A percentile compares a stretch with the other conserved stretches of the same genome.
These are phyloP conservation scores for Leishmania turanica DNA, from an alignment of 208 protist genomes.

Conservation along the genomic window DNA sequence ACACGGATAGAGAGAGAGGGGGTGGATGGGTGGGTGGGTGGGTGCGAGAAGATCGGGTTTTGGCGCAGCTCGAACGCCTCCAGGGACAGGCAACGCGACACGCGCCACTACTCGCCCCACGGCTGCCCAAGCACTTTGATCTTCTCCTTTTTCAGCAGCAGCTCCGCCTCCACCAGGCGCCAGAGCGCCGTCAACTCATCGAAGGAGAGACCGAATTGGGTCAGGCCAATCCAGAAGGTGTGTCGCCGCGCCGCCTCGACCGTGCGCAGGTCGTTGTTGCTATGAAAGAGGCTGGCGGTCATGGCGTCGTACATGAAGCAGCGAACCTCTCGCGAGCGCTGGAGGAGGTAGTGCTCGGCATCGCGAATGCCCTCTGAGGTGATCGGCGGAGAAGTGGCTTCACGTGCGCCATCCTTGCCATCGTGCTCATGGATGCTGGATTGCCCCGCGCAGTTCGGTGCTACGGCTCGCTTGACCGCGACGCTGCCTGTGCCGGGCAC, in stretches of 20 bases:
- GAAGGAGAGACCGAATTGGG: slow-evolving; percentile 44
- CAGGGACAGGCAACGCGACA: neutral
- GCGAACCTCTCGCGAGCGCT: slow-evolving; percentile 49
- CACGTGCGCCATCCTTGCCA: neutral
- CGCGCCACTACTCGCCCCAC: slow-evolving; percentile 38
- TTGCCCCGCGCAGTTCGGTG: neutral
- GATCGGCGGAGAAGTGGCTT: neutral
- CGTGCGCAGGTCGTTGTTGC: slow-evolving; percentile 38
- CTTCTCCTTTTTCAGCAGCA: slow-evolving; percentile 68
- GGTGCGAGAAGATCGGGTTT: neutral
- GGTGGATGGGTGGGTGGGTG: no score
- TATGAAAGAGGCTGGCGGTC: slow-evolving; percentile 68
- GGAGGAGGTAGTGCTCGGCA: slow-evolving; percentile 41
- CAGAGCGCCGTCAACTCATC: slow-evolving; percentile 55
- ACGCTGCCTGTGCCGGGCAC: neutral
- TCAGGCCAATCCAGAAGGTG: slow-evolving; percentile 42
- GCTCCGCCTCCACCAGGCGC: slow-evolving; percentile 67
- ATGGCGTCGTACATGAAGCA: slow-evolving; percentile 90
- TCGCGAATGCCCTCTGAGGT: slow-evolving; percentile 21
- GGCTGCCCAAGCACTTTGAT: slow-evolving; percentile 58
- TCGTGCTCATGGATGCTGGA: neutral
- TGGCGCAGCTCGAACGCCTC: neutral
- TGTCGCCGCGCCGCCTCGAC: slow-evolving; percentile 44
- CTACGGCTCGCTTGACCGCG: neutral
- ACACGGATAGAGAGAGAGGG: no score